Percentiles rank a stretch among this genome's conserved stretches.
These are phyloP conservation scores for Peronospora farinosa DNA, from an alignment of 352 stramenopile genomes.

Conservation along the genomic window DNA sequence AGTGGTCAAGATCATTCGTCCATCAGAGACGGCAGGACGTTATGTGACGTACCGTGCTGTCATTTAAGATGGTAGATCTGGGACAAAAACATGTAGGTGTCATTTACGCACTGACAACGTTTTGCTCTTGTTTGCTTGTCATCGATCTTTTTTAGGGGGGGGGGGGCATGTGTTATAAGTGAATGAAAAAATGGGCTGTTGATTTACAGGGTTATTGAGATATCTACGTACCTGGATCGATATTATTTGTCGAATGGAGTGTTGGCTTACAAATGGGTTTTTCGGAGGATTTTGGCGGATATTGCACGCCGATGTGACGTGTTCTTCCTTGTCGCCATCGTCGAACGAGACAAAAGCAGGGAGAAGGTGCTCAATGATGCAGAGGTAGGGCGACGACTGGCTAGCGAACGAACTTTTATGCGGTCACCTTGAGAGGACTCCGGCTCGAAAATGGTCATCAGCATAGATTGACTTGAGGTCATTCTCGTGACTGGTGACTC, in stretches of 20 bases:
- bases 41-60: constrained; percentile 99
- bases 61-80: constrained; percentile 73
- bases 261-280: too few species aligned
- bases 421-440: constrained; percentile 51
- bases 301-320: constrained; percentile 14
- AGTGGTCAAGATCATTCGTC: constrained; percentile 99
- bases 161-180: too few species aligned
- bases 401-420: constrained; percentile 64
- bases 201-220: too few species aligned
- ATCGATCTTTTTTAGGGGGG: too few species aligned
- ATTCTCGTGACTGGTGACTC: constrained; percentile 12
- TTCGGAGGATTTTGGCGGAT: background rate
- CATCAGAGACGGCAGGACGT: constrained; percentile 96
- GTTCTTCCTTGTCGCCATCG: constrained; percentile 64
- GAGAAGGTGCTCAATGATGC: constrained; percentile 42
- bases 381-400: constrained; percentile 38
- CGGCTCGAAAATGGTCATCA: constrained; percentile 28
- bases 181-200: too few species aligned
- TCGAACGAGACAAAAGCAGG: too few species aligned
- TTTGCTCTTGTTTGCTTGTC: too few species aligned
- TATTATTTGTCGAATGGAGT: too few species aligned
- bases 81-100: too few species aligned
- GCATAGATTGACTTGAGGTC: constrained; percentile 23
- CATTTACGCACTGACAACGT: too few species aligned
- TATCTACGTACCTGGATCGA: too few species aligned